phyloP scores from a whole-genome alignment of 768 basidiomycete genomes.

The Boletus patriciae region DNA sequence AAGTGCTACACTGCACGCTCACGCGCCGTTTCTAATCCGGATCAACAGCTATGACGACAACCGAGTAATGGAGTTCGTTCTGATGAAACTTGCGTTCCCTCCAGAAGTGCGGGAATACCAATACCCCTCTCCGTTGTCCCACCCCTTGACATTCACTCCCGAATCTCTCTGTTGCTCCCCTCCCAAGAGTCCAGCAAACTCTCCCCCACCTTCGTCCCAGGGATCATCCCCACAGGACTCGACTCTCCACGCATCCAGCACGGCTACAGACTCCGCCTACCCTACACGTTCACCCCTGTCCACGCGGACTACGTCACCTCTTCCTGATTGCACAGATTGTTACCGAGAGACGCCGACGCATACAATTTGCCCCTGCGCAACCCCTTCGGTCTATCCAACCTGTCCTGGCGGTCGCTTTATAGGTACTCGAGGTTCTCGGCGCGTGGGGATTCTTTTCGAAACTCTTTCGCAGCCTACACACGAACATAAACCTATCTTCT shows the following conservation, averaged over 20 bases:
- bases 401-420: constrained; percentile 5
- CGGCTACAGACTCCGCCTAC: constrained; percentile 6
- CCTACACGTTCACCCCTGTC: constrained; percentile 26
- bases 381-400: constrained; percentile 6
- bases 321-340: constrained; percentile 18
- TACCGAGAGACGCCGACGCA: constrained; percentile 15
- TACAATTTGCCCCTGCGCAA: background rate
- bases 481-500: constrained; percentile 48
- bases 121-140: constrained; percentile 19
- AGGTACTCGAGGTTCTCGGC: constrained; percentile 6
- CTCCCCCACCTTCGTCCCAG: constrained; percentile 30
- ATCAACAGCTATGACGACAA: constrained; percentile 53
- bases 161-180: constrained; percentile 19
- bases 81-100: constrained; percentile 66
- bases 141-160: constrained; percentile 7
- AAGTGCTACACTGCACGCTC: constrained; percentile 25
- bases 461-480: constrained; percentile 2
- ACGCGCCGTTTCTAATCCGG: constrained; percentile 2
- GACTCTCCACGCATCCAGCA: constrained; percentile 10
- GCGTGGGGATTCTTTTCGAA: constrained; percentile 13
- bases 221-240: constrained; percentile 29
- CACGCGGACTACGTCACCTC: constrained; percentile 20
- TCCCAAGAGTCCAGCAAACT: constrained; percentile 29
- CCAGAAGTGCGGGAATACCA: constrained; percentile 43
- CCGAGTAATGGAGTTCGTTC: constrained; percentile 66